Conservation (phyloP, 495 filamentous ascomycete genomes). For the Trichocladium uniseriatum region DNA sequence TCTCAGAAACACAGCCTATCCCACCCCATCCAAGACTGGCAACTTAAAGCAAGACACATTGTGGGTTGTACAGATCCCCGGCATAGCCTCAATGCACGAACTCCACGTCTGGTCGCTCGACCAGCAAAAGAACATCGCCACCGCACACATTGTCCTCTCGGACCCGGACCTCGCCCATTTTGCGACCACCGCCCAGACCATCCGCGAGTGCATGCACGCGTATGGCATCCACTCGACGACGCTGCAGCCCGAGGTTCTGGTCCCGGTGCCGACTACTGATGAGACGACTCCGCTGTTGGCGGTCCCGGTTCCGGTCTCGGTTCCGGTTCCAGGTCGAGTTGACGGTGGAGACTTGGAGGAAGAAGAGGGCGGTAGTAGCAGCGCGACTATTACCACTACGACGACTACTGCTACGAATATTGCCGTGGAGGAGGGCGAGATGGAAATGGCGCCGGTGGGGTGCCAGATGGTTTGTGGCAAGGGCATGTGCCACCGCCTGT, state of each 20-base stretch:
- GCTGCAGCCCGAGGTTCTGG: constrained; percentile 67
- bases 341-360: no score
- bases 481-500: constrained; percentile 19
- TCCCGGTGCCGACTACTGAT: background rate
- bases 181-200: constrained; percentile 65
- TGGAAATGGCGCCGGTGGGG: no score
- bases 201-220: constrained; percentile 76
- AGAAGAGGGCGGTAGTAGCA: no score
- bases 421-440: no score
- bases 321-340: no score
- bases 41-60: no score
- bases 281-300: no score
- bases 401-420: no score
- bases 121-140: constrained; percentile 81
- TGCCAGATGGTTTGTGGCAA: constrained; percentile 24
- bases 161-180: constrained; percentile 51
- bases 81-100: constrained; percentile 77
- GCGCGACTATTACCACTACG: no score
- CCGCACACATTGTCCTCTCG: constrained; percentile 74
- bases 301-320: no score
- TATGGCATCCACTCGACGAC: constrained; percentile 91
- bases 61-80: constrained; percentile 66
- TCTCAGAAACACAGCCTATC: background rate
- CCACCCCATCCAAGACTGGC: no score
- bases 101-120: constrained; percentile 90